Evolutionary conservation across 2,329 filamentous ascomycete species (phyloP).

Genomic region (Paraphaeosphaeria minitans): DNA sequence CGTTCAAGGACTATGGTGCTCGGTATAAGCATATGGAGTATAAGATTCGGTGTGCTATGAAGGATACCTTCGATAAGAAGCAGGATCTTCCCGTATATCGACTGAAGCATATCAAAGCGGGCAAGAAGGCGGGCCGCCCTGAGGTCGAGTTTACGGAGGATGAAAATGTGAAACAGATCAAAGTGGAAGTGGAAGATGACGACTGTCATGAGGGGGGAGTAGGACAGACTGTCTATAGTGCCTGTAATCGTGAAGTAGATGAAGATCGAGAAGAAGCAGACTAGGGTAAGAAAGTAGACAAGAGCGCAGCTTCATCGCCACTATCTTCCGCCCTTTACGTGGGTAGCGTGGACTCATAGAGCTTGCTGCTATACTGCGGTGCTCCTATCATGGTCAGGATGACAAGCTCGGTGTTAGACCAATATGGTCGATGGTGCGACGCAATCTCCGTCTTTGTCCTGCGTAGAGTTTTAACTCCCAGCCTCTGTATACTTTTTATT

Average conservation of each 20-base stretch:
- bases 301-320: too few relatives aligned
- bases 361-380: too few relatives aligned
- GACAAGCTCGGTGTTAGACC: too few relatives aligned
- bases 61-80: not conserved
- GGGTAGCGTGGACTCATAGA: too few relatives aligned
- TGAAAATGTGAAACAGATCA: not conserved
- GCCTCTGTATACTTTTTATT: too few relatives aligned
- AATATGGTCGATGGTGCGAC: too few relatives aligned
- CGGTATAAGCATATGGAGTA: conserved; percentile 1
- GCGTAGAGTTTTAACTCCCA: too few relatives aligned
- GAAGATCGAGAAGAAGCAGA: not conserved
- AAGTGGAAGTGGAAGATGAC: not conserved
- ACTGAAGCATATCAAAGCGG: not conserved
- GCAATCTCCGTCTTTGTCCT: too few relatives aligned
- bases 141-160: not conserved
- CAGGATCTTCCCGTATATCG: conserved; percentile 1
- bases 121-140: not conserved
- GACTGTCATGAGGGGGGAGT: not conserved
- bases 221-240: not conserved
- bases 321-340: too few relatives aligned
- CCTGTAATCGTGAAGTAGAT: not conserved
- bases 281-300: too few relatives aligned
- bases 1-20: not conserved
- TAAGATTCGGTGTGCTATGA: conserved; percentile 2
- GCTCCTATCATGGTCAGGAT: too few relatives aligned